Conservation (phyloP, 495 filamentous ascomycete species). For the Hapsidospora chrysogenum region DNA sequence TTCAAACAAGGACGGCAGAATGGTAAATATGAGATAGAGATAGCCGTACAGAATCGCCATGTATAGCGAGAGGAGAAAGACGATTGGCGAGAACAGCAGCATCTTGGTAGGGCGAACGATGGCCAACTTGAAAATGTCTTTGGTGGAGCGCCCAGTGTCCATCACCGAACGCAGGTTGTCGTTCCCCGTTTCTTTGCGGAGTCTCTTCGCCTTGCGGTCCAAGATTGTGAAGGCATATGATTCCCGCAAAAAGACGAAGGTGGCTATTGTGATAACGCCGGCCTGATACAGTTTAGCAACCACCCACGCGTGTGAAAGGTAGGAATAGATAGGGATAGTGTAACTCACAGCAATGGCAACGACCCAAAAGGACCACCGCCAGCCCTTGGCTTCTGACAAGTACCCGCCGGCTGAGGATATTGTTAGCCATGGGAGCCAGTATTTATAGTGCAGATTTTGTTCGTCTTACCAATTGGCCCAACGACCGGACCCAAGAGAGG, state of each 20-base stretch:
- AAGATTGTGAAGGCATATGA: no score
- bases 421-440: no score
- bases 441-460: no score
- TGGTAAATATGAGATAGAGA: constrained; percentile 59
- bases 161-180: constrained; percentile 27
- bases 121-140: constrained; percentile 15
- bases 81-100: constrained; percentile 40
- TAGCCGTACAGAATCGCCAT: constrained; percentile 58
- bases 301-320: no score
- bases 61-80: constrained; percentile 49
- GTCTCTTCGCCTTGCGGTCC: no score
- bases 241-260: no score
- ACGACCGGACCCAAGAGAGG: constrained; percentile 33
- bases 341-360: constrained; percentile 15
- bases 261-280: no score
- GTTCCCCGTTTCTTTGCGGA: constrained; percentile 30
- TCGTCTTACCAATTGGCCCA: constrained; percentile 18
- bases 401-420: constrained; percentile 24
- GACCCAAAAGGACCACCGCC: constrained; percentile 54
- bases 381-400: constrained; percentile 17
- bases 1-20: constrained; percentile 42
- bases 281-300: no score
- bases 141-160: constrained; percentile 27
- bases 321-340: no score
- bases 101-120: constrained; percentile 35